These are phyloP conservation scores for Thraustotheca clavata DNA, from an alignment of 352 stramenopile genomes.

Conservation along the genomic window DNA sequence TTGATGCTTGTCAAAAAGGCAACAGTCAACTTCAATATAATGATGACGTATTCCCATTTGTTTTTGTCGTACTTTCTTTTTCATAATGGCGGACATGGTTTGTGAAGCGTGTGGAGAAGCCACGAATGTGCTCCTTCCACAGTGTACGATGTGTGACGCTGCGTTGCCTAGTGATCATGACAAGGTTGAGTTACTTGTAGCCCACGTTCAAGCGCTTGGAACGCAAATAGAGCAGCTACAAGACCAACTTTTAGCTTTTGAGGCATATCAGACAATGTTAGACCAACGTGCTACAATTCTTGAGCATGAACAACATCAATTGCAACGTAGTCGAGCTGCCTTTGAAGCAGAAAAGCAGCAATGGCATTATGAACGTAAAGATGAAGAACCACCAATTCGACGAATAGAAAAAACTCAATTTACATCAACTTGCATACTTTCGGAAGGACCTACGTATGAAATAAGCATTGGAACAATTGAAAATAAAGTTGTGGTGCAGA, in stretches of 20 bases:
- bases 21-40: not conserved
- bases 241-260: not conserved
- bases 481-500: constrained; percentile 1
- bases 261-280: too few species aligned
- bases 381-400: not conserved
- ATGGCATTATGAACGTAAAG: not conserved
- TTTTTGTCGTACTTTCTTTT: not conserved
- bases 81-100: not conserved
- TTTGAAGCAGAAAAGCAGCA: constrained; percentile 6
- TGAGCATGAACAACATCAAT: not conserved
- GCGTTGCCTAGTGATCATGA: not conserved
- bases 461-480: not conserved
- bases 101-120: not conserved
- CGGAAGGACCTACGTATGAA: not conserved
- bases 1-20: too few species aligned
- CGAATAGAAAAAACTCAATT: not conserved
- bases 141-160: not conserved
- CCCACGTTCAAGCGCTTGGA: not conserved
- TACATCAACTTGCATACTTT: not conserved
- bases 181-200: not conserved
- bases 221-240: not conserved
- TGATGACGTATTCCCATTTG: too few species aligned
- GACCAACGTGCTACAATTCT: not conserved
- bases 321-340: not conserved
- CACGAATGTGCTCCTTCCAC: not conserved